Conservation (phyloP, 2,329 filamentous ascomycete species). For the Apiospora saccharicola region DNA sequence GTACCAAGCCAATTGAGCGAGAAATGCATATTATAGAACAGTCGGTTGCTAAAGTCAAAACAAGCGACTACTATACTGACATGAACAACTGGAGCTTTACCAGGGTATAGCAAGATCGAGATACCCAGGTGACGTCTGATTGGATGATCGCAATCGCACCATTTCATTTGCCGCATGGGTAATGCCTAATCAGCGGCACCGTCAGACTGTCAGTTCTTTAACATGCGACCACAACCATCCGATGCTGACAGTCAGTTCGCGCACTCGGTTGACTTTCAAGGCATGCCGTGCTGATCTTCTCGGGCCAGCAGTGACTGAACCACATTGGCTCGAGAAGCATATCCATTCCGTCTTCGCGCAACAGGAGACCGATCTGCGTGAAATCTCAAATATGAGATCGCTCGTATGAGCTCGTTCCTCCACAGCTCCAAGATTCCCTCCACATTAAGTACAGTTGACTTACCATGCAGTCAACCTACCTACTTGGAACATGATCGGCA, state of each 20-base stretch:
- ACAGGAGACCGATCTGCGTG: neutral
- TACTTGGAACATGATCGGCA: slow-evolving; percentile 9
- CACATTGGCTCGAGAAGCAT: neutral
- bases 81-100: neutral
- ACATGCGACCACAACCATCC: neutral
- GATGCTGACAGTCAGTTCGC: neutral
- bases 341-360: neutral
- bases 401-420: neutral
- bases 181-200: neutral
- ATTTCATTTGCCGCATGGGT: slow-evolving; percentile 4
- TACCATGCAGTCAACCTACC: neutral
- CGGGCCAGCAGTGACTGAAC: neutral
- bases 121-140: neutral
- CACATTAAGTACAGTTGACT: neutral
- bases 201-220: neutral
- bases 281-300: neutral
- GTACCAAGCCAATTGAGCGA: neutral
- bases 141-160: neutral
- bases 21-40: neutral
- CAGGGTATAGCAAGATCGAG: neutral
- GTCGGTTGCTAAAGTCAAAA: neutral
- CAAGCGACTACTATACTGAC: neutral
- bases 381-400: neutral
- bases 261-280: neutral
- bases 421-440: neutral